Conservation (phyloP, 805 yeast species). For the Saccharomycopsis schoenii region DNA sequence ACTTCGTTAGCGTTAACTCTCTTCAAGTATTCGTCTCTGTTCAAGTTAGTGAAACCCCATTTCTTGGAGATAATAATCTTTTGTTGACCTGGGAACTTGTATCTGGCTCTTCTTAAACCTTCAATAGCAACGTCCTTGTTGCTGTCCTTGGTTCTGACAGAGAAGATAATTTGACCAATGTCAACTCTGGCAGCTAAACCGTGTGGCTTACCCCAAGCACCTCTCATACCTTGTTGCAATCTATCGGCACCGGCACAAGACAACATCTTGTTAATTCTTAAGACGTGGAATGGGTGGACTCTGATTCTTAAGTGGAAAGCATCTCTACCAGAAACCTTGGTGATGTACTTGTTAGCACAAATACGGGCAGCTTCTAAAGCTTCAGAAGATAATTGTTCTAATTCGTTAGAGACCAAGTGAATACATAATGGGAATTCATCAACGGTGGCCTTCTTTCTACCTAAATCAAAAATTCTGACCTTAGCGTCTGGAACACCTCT, state of each 20-base stretch:
- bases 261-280: conserved; percentile 99
- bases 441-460: conserved; percentile 99
- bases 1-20: conserved; percentile 97
- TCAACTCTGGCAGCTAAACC: conserved; percentile 99
- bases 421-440: conserved; percentile 99
- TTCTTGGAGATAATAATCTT: conserved; percentile 98
- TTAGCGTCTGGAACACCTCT: conserved; percentile 99
- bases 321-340: conserved; percentile 97
- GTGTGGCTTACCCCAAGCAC: conserved; percentile 99
- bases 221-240: conserved; percentile 99
- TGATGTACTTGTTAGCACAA: conserved; percentile 99
- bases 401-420: conserved; percentile 98
- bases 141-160: conserved; percentile 96
- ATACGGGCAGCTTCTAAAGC: conserved; percentile 99
- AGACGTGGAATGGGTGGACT: conserved; percentile 99
- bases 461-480: conserved; percentile 98
- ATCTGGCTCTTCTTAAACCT: conserved; percentile 99
- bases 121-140: conserved; percentile 97
- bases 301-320: conserved; percentile 99
- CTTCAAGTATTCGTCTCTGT: conserved; percentile 93
- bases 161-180: conserved; percentile 97
- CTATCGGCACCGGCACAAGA: conserved; percentile 99
- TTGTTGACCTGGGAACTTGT: conserved; percentile 99
- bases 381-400: conserved; percentile 98
- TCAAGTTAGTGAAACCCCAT: conserved; percentile 99